phyloP scores from a whole-genome alignment of 192 early-diverging fungal species.

The Chytriomyces confervae region DNA sequence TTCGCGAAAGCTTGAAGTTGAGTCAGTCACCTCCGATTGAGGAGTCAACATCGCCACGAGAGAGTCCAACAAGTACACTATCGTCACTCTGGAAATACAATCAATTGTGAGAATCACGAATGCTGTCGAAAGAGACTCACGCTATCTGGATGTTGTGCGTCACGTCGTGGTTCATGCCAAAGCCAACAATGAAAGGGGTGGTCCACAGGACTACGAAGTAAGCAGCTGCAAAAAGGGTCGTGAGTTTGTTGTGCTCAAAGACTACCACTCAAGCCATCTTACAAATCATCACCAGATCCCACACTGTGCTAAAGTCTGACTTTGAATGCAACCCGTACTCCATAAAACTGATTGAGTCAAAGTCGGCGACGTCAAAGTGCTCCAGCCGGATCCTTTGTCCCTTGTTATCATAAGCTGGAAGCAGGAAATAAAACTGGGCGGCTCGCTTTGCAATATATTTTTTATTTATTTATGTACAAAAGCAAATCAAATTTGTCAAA shows the following conservation, averaged over 20 bases:
- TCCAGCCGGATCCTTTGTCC: not conserved
- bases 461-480: too few species aligned
- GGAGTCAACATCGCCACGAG: slow-evolving; percentile 10
- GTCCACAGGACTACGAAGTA: slow-evolving; percentile 6
- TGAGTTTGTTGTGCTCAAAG: not conserved
- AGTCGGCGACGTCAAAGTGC: not conserved
- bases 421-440: not conserved
- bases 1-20: slow-evolving; percentile 13
- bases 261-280: not conserved
- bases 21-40: slow-evolving; percentile 3
- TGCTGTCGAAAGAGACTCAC: not conserved
- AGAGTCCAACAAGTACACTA: not conserved
- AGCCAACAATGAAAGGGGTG: slow-evolving; percentile 4
- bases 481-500: too few species aligned
- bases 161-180: not conserved
- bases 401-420: slow-evolving; percentile 1
- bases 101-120: not conserved
- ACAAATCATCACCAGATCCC: slow-evolving; percentile 8
- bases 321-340: slow-evolving; percentile 12
- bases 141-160: not conserved
- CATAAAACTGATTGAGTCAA: not conserved
- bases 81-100: not conserved
- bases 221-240: not conserved
- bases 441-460: too few species aligned
- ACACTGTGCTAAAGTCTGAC: not conserved